A percentile compares a stretch with the other conserved stretches of the same genome.
Conservation (phyloP, 768 basidiomycete genomes). For the Tephrocybe rancida region DNA sequence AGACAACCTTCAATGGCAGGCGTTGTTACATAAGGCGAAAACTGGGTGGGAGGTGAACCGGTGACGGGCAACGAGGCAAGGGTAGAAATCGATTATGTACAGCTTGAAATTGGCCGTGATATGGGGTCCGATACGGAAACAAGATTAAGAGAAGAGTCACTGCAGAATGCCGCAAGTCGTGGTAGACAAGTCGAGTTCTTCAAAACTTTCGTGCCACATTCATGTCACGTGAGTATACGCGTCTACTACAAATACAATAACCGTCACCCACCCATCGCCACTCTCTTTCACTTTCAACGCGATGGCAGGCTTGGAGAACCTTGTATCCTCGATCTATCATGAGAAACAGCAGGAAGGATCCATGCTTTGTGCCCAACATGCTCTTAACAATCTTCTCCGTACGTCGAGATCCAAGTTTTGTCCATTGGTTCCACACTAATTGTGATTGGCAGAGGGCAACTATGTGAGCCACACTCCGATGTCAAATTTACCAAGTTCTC, state of each 20-base stretch:
- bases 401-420: constrained; percentile 28
- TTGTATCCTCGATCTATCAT: constrained; percentile 69
- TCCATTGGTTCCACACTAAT: constrained; percentile 7
- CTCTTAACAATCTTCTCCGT: constrained; percentile 82
- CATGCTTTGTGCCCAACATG: constrained; percentile 88
- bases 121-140: no score
- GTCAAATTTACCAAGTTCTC: background rate
- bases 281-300: background rate
- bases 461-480: constrained; percentile 33
- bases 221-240: constrained; percentile 2
- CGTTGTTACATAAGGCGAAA: no score
- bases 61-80: no score
- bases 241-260: background rate
- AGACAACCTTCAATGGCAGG: no score
- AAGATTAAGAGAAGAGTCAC: no score
- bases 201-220: no score
- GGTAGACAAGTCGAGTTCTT: no score
- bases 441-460: constrained; percentile 37
- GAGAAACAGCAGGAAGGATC: constrained; percentile 78
- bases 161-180: no score
- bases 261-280: background rate
- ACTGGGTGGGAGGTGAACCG: no score
- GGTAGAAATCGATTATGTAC: no score
- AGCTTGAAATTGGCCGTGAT: no score
- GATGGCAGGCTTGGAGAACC: constrained; percentile 50